Conservation (phyloP, 129 eudicot genomes). For the Helianthus tuberosus region DNA sequence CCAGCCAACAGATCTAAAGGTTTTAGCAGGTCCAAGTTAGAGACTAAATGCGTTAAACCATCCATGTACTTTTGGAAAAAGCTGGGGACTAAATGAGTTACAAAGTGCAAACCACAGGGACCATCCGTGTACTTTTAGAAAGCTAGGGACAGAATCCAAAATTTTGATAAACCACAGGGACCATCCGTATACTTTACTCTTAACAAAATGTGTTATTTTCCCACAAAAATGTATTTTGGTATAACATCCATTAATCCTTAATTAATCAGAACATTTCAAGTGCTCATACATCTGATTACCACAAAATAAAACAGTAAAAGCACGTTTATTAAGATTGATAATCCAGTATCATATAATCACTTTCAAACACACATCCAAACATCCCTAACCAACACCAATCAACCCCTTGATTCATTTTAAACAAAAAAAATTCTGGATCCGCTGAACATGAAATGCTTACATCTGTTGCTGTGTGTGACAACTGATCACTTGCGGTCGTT, state of each 20-base stretch:
- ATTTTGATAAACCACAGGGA: too few relatives aligned
- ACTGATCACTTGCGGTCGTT: conserved; percentile 68
- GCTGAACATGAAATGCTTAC: conserved; percentile 53
- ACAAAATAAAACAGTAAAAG: neutral
- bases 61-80: too few relatives aligned
- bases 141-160: too few relatives aligned
- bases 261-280: neutral
- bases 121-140: too few relatives aligned
- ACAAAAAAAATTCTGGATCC: conserved; percentile 15
- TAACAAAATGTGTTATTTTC: neutral
- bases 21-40: too few relatives aligned
- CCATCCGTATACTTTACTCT: too few relatives aligned
- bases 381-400: neutral
- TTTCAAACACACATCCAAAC: neutral
- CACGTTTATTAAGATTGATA: neutral
- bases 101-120: too few relatives aligned
- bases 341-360: neutral
- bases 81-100: too few relatives aligned
- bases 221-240: neutral
- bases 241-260: neutral
- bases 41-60: too few relatives aligned
- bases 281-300: neutral
- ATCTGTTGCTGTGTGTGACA: conserved; percentile 82
- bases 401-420: conserved; percentile 9
- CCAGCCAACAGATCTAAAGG: too few relatives aligned